Base-by-base conservation (phyloP, 2,329 filamentous ascomycete species). In the Aspergillus novofumigatus region DNA sequence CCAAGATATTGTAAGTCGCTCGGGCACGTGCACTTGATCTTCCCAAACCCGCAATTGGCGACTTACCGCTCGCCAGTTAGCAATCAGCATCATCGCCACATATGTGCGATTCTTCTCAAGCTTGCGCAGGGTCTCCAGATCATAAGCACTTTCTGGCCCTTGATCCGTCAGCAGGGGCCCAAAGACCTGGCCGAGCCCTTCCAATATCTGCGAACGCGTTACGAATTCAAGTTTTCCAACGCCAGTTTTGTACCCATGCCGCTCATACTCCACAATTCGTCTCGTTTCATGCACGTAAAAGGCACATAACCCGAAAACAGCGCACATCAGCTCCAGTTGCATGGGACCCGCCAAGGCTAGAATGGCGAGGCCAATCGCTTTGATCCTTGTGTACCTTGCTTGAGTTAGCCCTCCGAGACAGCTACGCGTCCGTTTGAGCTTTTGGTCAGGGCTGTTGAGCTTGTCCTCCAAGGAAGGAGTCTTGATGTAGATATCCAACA, bases 281-380 rank as follows among this genome's bases (percentile, higher is more conserved):
- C 64, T 61, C 3, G 64, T 66, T 54, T 71, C 67, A 51, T 72
- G 65, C 10, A 71, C 56, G 28, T 75, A 59, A 10, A 69, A 58
- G 17, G 67, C 59, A 48, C 74, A 68, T 11, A 77, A 60, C 6
- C 74, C 75, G 55, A 77, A 75, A 1, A 76, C 68, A 1, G 70
- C 70, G 54, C 74, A 77, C 55, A 77, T 72, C 23, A 77, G 65
- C 26, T 74, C 72, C 44, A 75, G 63, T 54, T 76, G 72, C 67
- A 75, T 71, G 38, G 74, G 67, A 47, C 62, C 69, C 10, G 72
- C 71, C 53, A 75, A 58, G 6, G 72, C 72, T 35, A 75, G 59
- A 7, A 77, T 65, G 25, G 74, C 75, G 25, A 76, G 66, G 1
- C 72, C 63, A 14, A 75, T 71, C n/a, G 72, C 67, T 49, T 69